A percentile compares a stretch with the other conserved stretches of the same genome.
phyloP scores from a whole-genome alignment of 2,329 filamentous ascomycete genomes.

The Cercospora berteroae region DNA sequence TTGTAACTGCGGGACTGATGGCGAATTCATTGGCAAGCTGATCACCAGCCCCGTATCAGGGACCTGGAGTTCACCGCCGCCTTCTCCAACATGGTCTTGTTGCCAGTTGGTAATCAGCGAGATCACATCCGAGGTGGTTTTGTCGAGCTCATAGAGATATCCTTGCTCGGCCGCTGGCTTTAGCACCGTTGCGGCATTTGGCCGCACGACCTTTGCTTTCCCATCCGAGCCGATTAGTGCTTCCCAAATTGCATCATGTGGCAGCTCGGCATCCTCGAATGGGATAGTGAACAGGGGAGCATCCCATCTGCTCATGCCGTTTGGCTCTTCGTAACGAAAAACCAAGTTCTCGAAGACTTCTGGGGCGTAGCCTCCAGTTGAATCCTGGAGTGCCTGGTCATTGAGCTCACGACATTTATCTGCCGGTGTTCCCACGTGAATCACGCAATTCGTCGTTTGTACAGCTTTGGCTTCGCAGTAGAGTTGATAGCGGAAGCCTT shows the following conservation, averaged over 20 bases:
- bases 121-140: conserved; percentile 73
- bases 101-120: conserved; percentile 67
- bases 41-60: conserved; percentile 55
- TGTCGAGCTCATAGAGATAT: conserved; percentile 77
- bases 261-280: conserved; percentile 69
- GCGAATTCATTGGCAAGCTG: conserved; percentile 66
- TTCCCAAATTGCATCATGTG: conserved; percentile 72
- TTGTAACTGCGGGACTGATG: conserved; percentile 69
- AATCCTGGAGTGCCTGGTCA: conserved; percentile 42
- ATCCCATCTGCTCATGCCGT: conserved; percentile 81
- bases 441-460: conserved; percentile 70
- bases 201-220: conserved; percentile 64
- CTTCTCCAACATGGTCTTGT: conserved; percentile 61
- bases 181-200: conserved; percentile 72
- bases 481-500: conserved; percentile 83
- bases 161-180: conserved; percentile 63
- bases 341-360: conserved; percentile 76
- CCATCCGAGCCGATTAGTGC: conserved; percentile 61
- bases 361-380: conserved; percentile 46
- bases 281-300: conserved; percentile 76
- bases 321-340: conserved; percentile 82
- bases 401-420: conserved; percentile 62
- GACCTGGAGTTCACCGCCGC: conserved; percentile 58
- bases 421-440: conserved; percentile 60
- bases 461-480: conserved; percentile 81